A percentile compares a stretch with the other conserved stretches of the same genome.
These are phyloP conservation scores for Alternaria brassicae DNA, from an alignment of 2,329 filamentous ascomycete genomes.

Conservation along the genomic window DNA sequence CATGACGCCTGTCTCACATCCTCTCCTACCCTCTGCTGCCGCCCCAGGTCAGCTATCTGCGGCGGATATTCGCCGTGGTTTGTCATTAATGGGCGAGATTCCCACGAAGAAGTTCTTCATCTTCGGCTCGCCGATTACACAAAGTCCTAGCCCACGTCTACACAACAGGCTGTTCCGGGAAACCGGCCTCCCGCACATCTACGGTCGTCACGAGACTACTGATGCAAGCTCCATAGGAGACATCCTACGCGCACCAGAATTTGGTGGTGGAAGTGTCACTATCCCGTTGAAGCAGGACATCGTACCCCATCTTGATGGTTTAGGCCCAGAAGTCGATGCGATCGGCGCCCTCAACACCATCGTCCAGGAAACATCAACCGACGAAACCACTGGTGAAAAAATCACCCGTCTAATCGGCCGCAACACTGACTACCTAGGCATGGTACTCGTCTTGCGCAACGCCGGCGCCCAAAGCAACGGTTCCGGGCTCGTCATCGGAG, in stretches of 20 bases:
- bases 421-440: conserved; percentile 96
- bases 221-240: conserved; percentile 64
- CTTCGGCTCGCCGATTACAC: conserved; percentile 83
- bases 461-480: conserved; percentile 60
- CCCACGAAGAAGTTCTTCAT: conserved; percentile 79
- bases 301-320: conserved; percentile 78
- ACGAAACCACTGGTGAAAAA: conserved; percentile 51
- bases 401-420: conserved; percentile 72
- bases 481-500: conserved; percentile 83
- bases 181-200: conserved; percentile 84
- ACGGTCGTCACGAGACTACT: conserved; percentile 77
- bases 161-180: conserved; percentile 85
- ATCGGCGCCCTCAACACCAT: conserved; percentile 98
- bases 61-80: conserved; percentile 80
- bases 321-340: conserved; percentile 77
- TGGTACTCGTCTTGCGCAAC: conserved; percentile 77
- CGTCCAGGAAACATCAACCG: conserved; percentile 62
- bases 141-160: conserved; percentile 84
- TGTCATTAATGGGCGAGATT: conserved; percentile 81
- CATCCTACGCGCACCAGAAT: conserved; percentile 73
- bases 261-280: conserved; percentile 93
- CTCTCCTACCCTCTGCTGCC: conserved; percentile 86
- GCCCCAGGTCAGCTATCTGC: conserved; percentile 94
- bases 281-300: conserved; percentile 94
- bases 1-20: conserved; percentile 93